Conservation (phyloP, 257 asterid species). For the Fraxinus quadrangulata region DNA sequence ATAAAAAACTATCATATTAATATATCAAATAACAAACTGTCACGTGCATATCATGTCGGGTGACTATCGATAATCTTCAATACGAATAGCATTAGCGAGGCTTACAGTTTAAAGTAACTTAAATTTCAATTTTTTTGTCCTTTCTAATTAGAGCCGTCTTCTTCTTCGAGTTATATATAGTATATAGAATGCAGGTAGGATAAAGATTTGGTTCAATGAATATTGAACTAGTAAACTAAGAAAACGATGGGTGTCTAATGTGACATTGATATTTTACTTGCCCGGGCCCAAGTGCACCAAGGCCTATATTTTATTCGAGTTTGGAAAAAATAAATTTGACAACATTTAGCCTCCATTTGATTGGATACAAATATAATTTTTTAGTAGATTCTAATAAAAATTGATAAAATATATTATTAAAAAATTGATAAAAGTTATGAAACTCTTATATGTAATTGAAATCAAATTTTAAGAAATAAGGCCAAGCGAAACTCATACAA, state of each 20-base stretch:
- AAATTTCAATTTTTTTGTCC: neutral
- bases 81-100: neutral
- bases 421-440: too few species aligned
- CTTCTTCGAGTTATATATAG: neutral
- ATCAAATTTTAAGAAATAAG: too few species aligned
- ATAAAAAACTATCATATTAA: too few species aligned
- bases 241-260: neutral
- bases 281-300: neutral
- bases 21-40: too few species aligned
- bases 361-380: too few species aligned
- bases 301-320: neutral
- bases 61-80: too few species aligned
- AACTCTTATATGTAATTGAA: too few species aligned
- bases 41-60: too few species aligned
- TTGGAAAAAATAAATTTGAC: neutral
- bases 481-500: too few species aligned
- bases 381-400: too few species aligned
- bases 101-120: neutral
- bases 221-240: neutral
- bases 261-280: neutral
- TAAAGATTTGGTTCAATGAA: neutral
- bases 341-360: too few species aligned
- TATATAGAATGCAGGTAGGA: neutral
- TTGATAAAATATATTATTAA: too few species aligned
- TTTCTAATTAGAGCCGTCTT: neutral